A percentile compares a stretch with the other conserved stretches of the same genome.
phyloP scores from a whole-genome alignment of 148 eudicot species.

The Rhododendron kiyosumense region DNA sequence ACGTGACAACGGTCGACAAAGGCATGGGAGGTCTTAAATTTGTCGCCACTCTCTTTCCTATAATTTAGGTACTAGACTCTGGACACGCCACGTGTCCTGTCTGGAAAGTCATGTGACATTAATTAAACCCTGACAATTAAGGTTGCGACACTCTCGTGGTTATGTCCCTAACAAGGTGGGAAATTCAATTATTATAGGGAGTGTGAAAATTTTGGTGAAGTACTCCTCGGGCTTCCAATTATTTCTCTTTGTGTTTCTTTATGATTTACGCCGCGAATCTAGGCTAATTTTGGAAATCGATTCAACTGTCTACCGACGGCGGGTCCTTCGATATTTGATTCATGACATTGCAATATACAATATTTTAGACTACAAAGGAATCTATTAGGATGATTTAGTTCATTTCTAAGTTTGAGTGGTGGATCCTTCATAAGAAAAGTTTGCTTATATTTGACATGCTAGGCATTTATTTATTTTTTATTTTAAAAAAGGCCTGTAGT shows the following conservation, averaged over 20 bases:
- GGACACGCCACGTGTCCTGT: constrained; percentile 32
- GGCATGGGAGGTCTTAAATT: constrained; percentile 16
- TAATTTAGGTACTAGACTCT: not conserved
- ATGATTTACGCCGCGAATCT: not conserved
- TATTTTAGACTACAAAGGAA: no score
- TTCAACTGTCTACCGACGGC: not conserved
- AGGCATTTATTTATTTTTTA: no score
- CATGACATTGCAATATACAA: no score
- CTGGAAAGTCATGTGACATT: constrained; percentile 30
- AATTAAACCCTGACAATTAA: constrained; percentile 3
- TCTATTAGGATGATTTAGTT: no score
- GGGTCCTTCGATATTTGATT: no score
- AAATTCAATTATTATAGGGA: constrained; percentile 11
- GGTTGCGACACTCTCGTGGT: constrained; percentile 32
- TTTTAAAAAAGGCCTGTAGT: no score
- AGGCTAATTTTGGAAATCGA: no score
- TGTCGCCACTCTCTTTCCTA: constrained; percentile 6
- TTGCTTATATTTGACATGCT: no score
- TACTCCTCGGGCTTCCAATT: not conserved
- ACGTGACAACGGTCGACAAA: constrained; percentile 17
- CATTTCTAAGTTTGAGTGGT: no score
- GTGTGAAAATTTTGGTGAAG: not conserved
- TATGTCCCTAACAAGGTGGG: constrained; percentile 37
- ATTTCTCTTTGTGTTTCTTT: not conserved
- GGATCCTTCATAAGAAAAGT: no score